Percentiles rank a stretch among this genome's conserved stretches.
phyloP scores from a whole-genome alignment of 2,329 filamentous ascomycete species.

The Didymella arachidicola region DNA sequence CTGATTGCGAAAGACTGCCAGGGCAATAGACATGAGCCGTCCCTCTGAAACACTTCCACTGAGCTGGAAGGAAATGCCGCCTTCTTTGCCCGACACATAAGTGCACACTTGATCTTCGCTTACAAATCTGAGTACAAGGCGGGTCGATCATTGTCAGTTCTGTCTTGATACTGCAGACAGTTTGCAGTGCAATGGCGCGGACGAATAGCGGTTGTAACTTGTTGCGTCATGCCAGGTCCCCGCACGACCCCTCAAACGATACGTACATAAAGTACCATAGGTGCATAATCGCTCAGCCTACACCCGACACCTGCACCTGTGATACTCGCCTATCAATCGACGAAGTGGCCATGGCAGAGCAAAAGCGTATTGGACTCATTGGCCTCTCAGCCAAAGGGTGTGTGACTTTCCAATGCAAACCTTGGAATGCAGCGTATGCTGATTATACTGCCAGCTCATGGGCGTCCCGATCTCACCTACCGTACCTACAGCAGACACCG shows the following conservation, averaged over 20 bases:
- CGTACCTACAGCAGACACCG: slow-evolving; percentile 42
- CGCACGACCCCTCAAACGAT: slow-evolving; percentile 3
- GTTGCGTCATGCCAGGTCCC: slow-evolving; percentile 4
- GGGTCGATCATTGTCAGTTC: neutral
- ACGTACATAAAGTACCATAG: neutral
- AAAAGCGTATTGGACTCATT: slow-evolving; percentile 42
- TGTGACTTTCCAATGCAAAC: neutral
- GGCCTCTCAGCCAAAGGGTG: slow-evolving; percentile 46
- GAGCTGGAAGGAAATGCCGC: neutral
- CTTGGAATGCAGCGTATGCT: slow-evolving; percentile 2
- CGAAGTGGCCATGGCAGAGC: slow-evolving; percentile 16
- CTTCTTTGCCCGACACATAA: neutral
- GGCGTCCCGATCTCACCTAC: slow-evolving; percentile 51
- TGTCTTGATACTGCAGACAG: neutral
- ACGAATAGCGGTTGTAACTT: neutral
- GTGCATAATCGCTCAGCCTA: neutral
- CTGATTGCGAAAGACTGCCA: neutral
- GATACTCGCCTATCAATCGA: neutral
- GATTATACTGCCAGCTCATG: slow-evolving; percentile 40
- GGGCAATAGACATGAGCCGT: neutral
- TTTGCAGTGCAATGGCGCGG: neutral
- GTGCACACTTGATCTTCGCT: slow-evolving; percentile 4
- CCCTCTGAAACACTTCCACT: neutral
- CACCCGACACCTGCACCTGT: neutral
- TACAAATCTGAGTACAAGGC: neutral